A percentile compares a stretch with the other conserved stretches of the same genome.
These are phyloP conservation scores for Vigna radiata DNA, from an alignment of 306 rosid genomes.

Conservation along the genomic window DNA sequence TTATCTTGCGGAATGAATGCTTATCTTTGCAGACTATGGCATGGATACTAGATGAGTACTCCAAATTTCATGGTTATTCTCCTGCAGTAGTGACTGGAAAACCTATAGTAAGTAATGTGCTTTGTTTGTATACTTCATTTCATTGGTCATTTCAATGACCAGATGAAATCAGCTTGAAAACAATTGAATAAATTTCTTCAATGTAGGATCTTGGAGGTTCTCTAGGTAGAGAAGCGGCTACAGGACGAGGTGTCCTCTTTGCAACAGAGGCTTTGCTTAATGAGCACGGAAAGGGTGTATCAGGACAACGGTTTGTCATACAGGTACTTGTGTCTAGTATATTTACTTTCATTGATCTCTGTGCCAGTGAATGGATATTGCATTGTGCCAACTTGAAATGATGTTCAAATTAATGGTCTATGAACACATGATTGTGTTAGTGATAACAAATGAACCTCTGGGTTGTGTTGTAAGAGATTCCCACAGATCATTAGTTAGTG, in stretches of 20 bases:
- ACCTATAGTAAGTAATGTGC: slow-evolving; percentile 68
- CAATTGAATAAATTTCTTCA: background rate
- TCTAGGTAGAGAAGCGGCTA: slow-evolving; percentile 93
- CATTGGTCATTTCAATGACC: background rate
- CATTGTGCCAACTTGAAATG: slow-evolving; percentile 21
- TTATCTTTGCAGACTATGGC: slow-evolving; percentile 87
- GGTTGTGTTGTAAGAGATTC: background rate
- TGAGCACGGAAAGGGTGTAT: slow-evolving; percentile 79
- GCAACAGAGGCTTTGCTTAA: slow-evolving; percentile 88
- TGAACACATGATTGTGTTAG: background rate
- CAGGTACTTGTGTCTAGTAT: slow-evolving; percentile 59
- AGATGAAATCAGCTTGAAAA: slow-evolving; percentile 1
- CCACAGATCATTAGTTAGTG: background rate
- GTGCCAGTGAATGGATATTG: background rate
- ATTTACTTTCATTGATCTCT: slow-evolving; percentile 10
- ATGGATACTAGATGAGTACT: slow-evolving; percentile 95
- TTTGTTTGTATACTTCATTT: slow-evolving; percentile 28
- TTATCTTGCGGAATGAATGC: background rate
- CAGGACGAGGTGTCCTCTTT: slow-evolving; percentile 89
- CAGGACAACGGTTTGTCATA: slow-evolving; percentile 82
- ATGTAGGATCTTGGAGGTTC: slow-evolving; percentile 93
- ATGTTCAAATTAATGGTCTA: background rate
- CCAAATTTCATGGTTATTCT: slow-evolving; percentile 94
- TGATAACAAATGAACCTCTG: slow-evolving; percentile 9
- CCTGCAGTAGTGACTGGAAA: slow-evolving; percentile 97